A percentile compares a stretch with the other conserved stretches of the same genome.
These are phyloP conservation scores for Panicum miliaceum DNA, from an alignment of 176 grass and related monocot genomes.

Conservation along the genomic window DNA sequence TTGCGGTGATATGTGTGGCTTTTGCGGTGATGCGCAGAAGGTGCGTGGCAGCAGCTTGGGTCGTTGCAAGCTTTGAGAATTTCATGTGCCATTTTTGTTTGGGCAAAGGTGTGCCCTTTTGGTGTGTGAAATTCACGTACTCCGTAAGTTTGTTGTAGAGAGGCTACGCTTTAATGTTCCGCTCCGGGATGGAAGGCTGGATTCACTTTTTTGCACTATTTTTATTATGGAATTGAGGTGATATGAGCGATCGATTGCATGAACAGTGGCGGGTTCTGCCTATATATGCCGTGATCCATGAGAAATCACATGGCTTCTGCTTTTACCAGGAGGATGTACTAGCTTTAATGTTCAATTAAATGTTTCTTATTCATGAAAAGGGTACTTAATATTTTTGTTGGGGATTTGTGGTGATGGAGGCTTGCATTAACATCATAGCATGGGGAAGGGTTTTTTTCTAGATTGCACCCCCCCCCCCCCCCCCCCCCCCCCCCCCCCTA, in stretches of 20 bases:
- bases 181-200: neutral
- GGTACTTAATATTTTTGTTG: neutral
- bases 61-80: neutral
- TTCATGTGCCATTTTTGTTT: neutral
- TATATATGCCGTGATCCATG: neutral
- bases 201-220: neutral
- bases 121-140: neutral
- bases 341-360: neutral
- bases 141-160: neutral
- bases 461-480: no score
- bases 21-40: conserved; percentile 37
- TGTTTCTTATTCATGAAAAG: neutral
- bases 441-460: neutral
- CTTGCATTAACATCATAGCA: neutral
- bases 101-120: neutral
- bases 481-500: neutral
- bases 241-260: neutral
- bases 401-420: neutral
- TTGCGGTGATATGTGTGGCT: neutral
- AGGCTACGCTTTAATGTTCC: neutral
- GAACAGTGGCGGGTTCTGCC: neutral
- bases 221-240: conserved; percentile 28
- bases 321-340: neutral
- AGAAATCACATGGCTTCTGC: conserved; percentile 22
- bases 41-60: conserved; percentile 1